phyloP scores from a whole-genome alignment of 805 yeast genomes.

The Ascoidea tarda region DNA sequence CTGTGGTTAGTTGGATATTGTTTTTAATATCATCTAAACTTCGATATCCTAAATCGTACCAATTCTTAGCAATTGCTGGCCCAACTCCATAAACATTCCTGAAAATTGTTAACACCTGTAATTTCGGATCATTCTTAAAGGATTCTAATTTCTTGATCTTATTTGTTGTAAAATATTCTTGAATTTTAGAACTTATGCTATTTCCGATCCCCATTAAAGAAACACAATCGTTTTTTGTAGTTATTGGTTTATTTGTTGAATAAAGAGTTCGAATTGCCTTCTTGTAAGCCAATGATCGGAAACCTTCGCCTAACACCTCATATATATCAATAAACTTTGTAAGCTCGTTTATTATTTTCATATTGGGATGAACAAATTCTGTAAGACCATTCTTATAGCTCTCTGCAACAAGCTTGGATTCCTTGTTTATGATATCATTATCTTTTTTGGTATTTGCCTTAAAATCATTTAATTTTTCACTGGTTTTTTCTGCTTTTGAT shows the following conservation, averaged over 20 bases:
- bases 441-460: no score
- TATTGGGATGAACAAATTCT: conserved; percentile 4
- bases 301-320: conserved; percentile 20
- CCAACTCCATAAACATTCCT: conserved; percentile 38
- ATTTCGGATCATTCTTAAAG: conserved; percentile 14
- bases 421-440: no score
- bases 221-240: conserved; percentile 23
- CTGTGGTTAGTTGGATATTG: conserved; percentile 15
- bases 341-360: conserved; percentile 4
- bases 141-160: conserved; percentile 12
- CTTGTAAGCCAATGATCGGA: conserved; percentile 26
- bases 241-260: conserved; percentile 16
- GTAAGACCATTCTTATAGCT: no score
- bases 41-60: conserved; percentile 24
- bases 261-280: conserved; percentile 27
- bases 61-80: conserved; percentile 21
- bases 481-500: no score
- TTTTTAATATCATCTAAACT: conserved; percentile 24
- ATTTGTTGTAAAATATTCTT: conserved; percentile 28
- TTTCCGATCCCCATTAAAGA: conserved; percentile 26
- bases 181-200: conserved; percentile 27
- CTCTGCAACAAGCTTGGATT: no score
- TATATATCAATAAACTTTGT: conserved; percentile 12
- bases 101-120: conserved; percentile 19
- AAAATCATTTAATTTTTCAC: no score